phyloP scores from a whole-genome alignment of 148 eudicot genomes.

The Chenopodium album region DNA sequence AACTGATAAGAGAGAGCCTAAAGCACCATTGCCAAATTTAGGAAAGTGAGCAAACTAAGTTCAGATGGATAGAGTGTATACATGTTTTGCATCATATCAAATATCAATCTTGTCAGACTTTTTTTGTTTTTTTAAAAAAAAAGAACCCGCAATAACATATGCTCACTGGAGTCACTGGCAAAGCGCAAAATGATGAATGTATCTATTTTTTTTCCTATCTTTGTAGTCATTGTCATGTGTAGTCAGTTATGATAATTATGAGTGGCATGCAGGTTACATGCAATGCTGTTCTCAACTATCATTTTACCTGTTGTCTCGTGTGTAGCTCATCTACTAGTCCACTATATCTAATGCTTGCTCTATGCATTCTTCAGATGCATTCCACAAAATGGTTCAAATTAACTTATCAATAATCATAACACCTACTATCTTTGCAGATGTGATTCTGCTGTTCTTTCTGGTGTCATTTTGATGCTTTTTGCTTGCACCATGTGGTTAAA shows the following conservation, averaged over 20 bases:
- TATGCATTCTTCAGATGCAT: not conserved
- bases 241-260: not conserved
- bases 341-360: not conserved
- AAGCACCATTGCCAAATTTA: no score
- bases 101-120: not conserved
- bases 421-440: conserved; percentile 53
- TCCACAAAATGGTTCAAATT: conserved; percentile 3
- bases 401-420: conserved; percentile 9
- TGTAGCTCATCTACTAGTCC: not conserved
- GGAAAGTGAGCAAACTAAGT: no score
- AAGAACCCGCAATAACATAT: not conserved
- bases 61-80: no score
- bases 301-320: not conserved
- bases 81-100: not conserved
- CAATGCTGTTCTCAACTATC: not conserved
- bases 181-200: not conserved
- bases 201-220: not conserved
- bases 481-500: conserved; percentile 90
- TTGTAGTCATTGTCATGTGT: not conserved
- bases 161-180: not conserved
- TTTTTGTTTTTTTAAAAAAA: not conserved
- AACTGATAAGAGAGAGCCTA: no score
- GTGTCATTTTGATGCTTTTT: conserved; percentile 75
- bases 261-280: not conserved
- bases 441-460: conserved; percentile 87